Conservation (phyloP, 352 stramenopile genomes). For the Pythium chondricola region DNA sequence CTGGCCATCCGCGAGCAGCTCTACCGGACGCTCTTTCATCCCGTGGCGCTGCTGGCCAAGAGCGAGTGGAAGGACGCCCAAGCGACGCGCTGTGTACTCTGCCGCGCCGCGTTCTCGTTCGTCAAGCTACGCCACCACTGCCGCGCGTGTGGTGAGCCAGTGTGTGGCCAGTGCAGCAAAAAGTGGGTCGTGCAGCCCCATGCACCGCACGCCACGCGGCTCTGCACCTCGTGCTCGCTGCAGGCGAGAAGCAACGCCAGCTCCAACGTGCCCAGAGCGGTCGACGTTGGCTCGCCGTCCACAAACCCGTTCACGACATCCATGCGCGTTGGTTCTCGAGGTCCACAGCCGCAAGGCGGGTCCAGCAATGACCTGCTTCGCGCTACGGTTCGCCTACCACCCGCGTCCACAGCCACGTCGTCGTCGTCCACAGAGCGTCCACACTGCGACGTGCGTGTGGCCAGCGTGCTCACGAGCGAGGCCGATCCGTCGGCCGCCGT, state of each 20-base stretch:
- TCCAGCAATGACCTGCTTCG: too few species aligned
- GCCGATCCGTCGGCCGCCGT: conserved; percentile 46
- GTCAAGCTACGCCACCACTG: conserved; percentile 77
- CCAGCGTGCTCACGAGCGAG: conserved; percentile 59
- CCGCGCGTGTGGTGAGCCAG: conserved; percentile 70
- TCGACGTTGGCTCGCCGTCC: not conserved
- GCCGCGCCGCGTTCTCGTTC: conserved; percentile 60
- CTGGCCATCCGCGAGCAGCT: conserved; percentile 75
- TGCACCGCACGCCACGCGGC: conserved; percentile 56
- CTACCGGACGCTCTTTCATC: conserved; percentile 79
- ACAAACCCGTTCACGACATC: not conserved
- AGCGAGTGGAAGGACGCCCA: conserved; percentile 54
- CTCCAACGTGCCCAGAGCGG: conserved; percentile 6
- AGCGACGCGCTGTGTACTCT: conserved; percentile 60
- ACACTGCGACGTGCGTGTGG: conserved; percentile 57
- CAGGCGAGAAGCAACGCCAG: conserved; percentile 58
- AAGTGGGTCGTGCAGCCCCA: conserved; percentile 74
- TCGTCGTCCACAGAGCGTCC: conserved; percentile 17
- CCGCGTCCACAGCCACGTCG: not conserved
- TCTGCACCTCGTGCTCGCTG: conserved; percentile 79
- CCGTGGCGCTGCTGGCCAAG: conserved; percentile 51
- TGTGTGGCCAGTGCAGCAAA: conserved; percentile 77
- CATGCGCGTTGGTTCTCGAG: not conserved
- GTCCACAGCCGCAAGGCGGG: not conserved
- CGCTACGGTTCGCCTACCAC: too few species aligned